These are phyloP conservation scores for Aegilops umbellulata DNA, from an alignment of 176 grass and related monocot genomes.

Conservation along the genomic window DNA sequence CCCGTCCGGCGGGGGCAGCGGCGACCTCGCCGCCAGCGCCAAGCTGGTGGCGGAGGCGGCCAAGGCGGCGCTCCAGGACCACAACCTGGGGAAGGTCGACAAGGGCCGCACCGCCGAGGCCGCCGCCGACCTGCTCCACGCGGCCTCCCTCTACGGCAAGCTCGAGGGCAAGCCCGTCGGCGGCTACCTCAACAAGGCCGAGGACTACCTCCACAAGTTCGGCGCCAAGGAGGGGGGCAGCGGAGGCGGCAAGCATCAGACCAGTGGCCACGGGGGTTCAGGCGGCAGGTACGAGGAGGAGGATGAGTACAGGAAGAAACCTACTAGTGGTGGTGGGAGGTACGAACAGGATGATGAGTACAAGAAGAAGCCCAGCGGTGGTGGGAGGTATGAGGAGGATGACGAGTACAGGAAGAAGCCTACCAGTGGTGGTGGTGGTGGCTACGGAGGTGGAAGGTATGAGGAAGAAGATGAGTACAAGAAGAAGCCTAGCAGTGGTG, in stretches of 20 bases:
- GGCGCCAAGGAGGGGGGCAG: slow-evolving; percentile 27
- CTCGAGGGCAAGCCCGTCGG: slow-evolving; percentile 72
- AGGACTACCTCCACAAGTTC: slow-evolving; percentile 77
- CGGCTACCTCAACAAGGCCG: slow-evolving; percentile 73
- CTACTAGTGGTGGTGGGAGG: slow-evolving; percentile 3
- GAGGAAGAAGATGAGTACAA: slow-evolving; percentile 33
- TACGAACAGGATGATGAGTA: slow-evolving; percentile 35
- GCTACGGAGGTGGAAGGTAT: slow-evolving; percentile 37
- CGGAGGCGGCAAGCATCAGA: slow-evolving; percentile 25
- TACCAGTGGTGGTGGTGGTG: neutral
- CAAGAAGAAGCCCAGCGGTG: slow-evolving; percentile 42
- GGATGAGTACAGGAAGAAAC: slow-evolving; percentile 34
- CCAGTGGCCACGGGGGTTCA: neutral
- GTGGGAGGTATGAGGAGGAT: slow-evolving; percentile 23
- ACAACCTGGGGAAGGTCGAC: slow-evolving; percentile 68
- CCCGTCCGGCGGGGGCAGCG: slow-evolving; percentile 26
- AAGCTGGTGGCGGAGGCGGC: slow-evolving; percentile 80
- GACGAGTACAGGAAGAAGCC: slow-evolving; percentile 40
- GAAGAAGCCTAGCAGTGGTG: slow-evolving; percentile 1
- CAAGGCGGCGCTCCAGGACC: slow-evolving; percentile 57
- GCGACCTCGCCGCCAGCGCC: slow-evolving; percentile 75
- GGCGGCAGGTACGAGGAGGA: slow-evolving; percentile 37
- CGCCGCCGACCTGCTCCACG: slow-evolving; percentile 66
- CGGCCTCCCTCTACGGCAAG: slow-evolving; percentile 75
- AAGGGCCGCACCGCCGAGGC: slow-evolving; percentile 65